These are phyloP conservation scores for Stagonosporopsis cucurbitacearum DNA, from an alignment of 2,329 filamentous ascomycete species.

Conservation along the genomic window DNA sequence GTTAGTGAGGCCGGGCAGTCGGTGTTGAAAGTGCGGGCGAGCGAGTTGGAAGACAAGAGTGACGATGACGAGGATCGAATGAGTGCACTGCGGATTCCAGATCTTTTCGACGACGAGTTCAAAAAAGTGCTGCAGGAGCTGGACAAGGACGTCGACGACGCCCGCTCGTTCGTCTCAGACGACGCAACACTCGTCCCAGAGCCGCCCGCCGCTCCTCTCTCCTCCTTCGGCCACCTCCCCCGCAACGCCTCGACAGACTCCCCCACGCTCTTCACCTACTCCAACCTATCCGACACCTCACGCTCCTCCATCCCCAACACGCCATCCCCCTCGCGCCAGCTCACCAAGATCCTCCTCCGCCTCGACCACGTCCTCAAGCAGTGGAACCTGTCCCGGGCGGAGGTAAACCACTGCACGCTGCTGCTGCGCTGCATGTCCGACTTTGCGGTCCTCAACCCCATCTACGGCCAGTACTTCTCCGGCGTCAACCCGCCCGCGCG, in stretches of 20 bases:
- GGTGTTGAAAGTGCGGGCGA: slow-evolving; percentile 70
- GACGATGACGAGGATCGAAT: slow-evolving; percentile 25
- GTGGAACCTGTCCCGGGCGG: slow-evolving; percentile 32
- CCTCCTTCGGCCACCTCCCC: slow-evolving; percentile 19
- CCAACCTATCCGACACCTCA: slow-evolving; percentile 32
- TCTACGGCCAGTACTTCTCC: slow-evolving; percentile 78
- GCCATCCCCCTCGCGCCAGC: slow-evolving; percentile 38
- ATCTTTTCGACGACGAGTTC: slow-evolving; percentile 71
- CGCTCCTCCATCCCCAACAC: not conserved
- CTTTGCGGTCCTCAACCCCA: slow-evolving; percentile 75
- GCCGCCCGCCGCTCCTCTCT: not conserved
- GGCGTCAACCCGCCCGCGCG: slow-evolving; percentile 83
- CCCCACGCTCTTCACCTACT: slow-evolving; percentile 58
- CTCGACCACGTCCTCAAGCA: slow-evolving; percentile 38
- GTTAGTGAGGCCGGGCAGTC: slow-evolving; percentile 77
- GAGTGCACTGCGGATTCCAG: slow-evolving; percentile 62
- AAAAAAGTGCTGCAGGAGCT: slow-evolving; percentile 40
- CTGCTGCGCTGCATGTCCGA: slow-evolving; percentile 80
- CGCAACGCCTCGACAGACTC: slow-evolving; percentile 31
- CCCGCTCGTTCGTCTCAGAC: slow-evolving; percentile 5
- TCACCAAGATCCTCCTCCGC: slow-evolving; percentile 48
- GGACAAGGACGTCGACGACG: slow-evolving; percentile 12
- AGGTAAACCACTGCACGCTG: slow-evolving; percentile 60
- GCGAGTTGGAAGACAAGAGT: slow-evolving; percentile 60
- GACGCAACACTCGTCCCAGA: slow-evolving; percentile 14